Conservation (phyloP, 2,329 filamentous ascomycete species). For the Ceratocystis ficicola region DNA sequence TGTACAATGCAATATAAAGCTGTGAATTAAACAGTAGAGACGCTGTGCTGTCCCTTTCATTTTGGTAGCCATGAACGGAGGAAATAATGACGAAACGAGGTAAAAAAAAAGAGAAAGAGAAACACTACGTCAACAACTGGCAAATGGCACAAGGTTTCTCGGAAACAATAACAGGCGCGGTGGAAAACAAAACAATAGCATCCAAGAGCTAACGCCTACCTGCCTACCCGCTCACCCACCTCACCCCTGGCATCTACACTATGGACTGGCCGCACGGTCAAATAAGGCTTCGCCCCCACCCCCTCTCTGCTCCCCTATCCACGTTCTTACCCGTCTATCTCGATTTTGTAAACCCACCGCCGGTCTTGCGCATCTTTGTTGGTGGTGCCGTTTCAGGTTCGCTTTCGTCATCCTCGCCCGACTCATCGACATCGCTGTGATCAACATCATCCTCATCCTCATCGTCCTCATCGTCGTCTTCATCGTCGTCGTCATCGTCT, state of each 20-base stretch:
- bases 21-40: slow-evolving; percentile 14
- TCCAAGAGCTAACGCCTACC: neutral
- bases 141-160: neutral
- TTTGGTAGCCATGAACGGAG: slow-evolving; percentile 16
- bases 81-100: slow-evolving; percentile 11
- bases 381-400: slow-evolving; percentile 40
- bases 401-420: slow-evolving; percentile 45
- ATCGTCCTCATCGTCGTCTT: slow-evolving; percentile 36
- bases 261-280: neutral
- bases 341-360: slow-evolving; percentile 30
- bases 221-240: neutral
- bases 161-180: slow-evolving; percentile 12
- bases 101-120: neutral
- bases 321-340: slow-evolving; percentile 27
- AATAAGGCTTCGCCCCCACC: neutral
- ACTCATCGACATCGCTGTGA: slow-evolving; percentile 45
- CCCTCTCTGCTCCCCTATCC: neutral
- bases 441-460: slow-evolving; percentile 47
- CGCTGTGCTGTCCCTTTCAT: slow-evolving; percentile 16
- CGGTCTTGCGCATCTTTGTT: slow-evolving; percentile 35
- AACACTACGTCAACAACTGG: slow-evolving; percentile 11
- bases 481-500: slow-evolving; percentile 33
- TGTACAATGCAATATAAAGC: neutral
- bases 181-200: neutral
- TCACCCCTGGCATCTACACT: neutral